phyloP scores from a whole-genome alignment of 768 basidiomycete species.

The Suillus clintonianus region DNA sequence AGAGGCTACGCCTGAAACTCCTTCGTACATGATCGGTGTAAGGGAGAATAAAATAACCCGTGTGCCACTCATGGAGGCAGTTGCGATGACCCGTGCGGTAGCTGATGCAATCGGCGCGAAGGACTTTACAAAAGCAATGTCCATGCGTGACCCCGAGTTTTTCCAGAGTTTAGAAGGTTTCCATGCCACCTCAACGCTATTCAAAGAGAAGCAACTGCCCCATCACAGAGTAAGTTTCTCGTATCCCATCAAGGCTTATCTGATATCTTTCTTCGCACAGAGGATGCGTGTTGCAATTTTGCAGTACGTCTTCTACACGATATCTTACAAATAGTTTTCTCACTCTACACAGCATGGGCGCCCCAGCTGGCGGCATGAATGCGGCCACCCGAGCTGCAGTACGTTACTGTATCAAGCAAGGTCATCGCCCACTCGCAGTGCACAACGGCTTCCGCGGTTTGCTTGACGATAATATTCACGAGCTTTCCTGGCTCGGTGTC shows the following conservation, averaged over 20 bases:
- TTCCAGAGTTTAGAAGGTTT: conserved; percentile 87
- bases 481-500: conserved; percentile 94
- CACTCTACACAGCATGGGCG: conserved; percentile 69
- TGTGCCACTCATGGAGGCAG: conserved; percentile 91
- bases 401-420: conserved; percentile 89
- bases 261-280: conserved; percentile 36
- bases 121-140: conserved; percentile 87
- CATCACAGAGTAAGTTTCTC: conserved; percentile 40
- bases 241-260: not conserved
- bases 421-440: conserved; percentile 89
- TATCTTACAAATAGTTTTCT: not conserved
- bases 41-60: conserved; percentile 94
- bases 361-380: conserved; percentile 98
- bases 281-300: conserved; percentile 80
- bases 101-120: conserved; percentile 77
- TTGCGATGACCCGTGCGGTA: conserved; percentile 87
- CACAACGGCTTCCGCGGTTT: conserved; percentile 97
- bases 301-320: conserved; percentile 57
- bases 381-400: conserved; percentile 94
- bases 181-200: conserved; percentile 65
- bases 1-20: conserved; percentile 82
- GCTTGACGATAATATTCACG: conserved; percentile 82
- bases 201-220: conserved; percentile 55
- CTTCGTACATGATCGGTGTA: conserved; percentile 97
- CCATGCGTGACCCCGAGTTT: conserved; percentile 90